These are phyloP conservation scores for Lichtheimia ramosa DNA, from an alignment of 371 early-diverging fungal genomes.

Conservation along the genomic window DNA sequence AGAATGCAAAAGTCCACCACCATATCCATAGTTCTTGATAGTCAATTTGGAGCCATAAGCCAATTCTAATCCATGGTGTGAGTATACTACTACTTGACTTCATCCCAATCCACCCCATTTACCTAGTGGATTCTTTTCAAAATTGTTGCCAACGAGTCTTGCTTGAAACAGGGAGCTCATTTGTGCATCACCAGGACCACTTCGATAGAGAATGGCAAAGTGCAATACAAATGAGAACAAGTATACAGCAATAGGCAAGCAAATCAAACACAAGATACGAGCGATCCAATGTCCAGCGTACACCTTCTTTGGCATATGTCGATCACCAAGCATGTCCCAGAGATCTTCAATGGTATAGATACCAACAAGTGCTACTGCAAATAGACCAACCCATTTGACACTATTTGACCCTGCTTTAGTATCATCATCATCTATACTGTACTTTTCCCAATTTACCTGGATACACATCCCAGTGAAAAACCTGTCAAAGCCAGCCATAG, in stretches of 20 bases:
- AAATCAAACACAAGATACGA: constrained; percentile 80
- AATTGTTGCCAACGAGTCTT: constrained; percentile 81
- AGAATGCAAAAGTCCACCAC: constrained; percentile 98
- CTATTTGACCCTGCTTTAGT: constrained; percentile 39
- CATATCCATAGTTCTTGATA: constrained; percentile 84
- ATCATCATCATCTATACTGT: background rate
- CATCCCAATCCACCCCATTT: constrained; percentile 15
- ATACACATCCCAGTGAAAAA: constrained; percentile 85
- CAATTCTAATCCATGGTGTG: constrained; percentile 64
- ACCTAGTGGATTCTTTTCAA: constrained; percentile 84
- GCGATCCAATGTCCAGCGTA: constrained; percentile 81
- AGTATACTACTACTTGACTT: background rate
- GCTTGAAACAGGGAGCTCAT: constrained; percentile 99
- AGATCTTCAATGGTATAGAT: constrained; percentile 93
- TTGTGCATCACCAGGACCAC: constrained; percentile 95
- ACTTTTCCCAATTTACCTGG: constrained; percentile 48
- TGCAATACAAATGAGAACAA: constrained; percentile 89
- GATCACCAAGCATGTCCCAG: constrained; percentile 91
- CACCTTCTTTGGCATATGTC: constrained; percentile 68
- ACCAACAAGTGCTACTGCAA: constrained; percentile 95
- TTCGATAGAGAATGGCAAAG: constrained; percentile 85
- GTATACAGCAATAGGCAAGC: constrained; percentile 89
- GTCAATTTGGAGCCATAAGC: constrained; percentile 93
- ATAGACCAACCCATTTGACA: constrained; percentile 99
- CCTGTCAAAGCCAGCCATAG: constrained; percentile 90